Evolutionary conservation across 2,329 filamentous ascomycete species (phyloP).

Genomic region (Fusarium udum): DNA sequence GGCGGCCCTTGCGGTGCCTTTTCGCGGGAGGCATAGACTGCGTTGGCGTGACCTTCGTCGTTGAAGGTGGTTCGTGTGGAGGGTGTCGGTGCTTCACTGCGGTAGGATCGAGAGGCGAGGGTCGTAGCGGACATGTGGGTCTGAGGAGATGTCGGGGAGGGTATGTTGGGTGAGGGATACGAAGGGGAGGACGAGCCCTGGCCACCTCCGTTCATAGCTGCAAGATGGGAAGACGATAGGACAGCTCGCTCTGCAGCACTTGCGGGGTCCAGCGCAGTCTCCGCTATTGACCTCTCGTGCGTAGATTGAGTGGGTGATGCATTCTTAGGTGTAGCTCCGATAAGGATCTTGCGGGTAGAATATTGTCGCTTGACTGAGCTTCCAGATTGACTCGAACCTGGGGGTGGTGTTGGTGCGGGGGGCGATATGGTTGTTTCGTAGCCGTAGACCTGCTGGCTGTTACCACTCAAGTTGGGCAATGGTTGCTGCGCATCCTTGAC

Average conservation of each 20-base stretch:
- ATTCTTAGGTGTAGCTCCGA: constrained; percentile 78
- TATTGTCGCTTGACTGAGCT: constrained; percentile 74
- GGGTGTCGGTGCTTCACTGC: constrained; percentile 63
- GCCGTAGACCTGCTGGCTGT: constrained; percentile 54
- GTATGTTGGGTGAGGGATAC: constrained; percentile 72
- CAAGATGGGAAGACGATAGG: constrained; percentile 73
- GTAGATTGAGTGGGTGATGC: constrained; percentile 77
- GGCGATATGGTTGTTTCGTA: constrained; percentile 64
- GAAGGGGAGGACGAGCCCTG: constrained; percentile 64
- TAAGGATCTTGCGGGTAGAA: constrained; percentile 78
- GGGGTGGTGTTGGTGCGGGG: constrained; percentile 65
- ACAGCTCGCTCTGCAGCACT: constrained; percentile 74
- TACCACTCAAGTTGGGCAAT: constrained; percentile 65
- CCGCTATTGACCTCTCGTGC: constrained; percentile 72
- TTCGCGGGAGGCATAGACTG: constrained; percentile 44
- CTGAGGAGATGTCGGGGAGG: constrained; percentile 75
- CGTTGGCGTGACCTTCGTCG: constrained; percentile 55
- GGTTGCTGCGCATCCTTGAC: constrained; percentile 93
- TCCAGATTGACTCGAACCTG: constrained; percentile 56
- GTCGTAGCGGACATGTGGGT: constrained; percentile 63
- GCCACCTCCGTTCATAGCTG: constrained; percentile 72
- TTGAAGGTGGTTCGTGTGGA: constrained; percentile 66
- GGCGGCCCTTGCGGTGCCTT: constrained; percentile 52
- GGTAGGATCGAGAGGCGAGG: constrained; percentile 70
- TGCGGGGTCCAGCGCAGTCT: constrained; percentile 73